Conservation (phyloP, 768 basidiomycete genomes). For the Cyathus striatus region DNA sequence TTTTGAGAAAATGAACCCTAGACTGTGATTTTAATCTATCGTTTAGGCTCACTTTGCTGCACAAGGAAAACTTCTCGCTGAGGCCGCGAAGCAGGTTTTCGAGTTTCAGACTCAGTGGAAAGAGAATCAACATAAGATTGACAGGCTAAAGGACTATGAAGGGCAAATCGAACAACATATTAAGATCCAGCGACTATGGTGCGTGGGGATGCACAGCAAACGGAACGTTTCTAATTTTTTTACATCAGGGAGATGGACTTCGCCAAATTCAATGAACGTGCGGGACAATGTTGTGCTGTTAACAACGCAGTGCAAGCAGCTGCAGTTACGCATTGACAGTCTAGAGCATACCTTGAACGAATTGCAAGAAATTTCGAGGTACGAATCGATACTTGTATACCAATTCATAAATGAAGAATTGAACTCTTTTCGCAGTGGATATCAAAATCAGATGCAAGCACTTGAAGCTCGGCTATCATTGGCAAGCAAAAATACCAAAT, state of each 20-base stretch:
- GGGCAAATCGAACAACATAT: constrained; percentile 79
- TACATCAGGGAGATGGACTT: constrained; percentile 68
- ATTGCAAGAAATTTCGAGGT: constrained; percentile 60
- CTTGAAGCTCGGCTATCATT: constrained; percentile 53
- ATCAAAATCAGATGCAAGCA: constrained; percentile 56
- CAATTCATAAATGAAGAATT: too few relatives aligned
- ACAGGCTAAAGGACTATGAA: constrained; percentile 80
- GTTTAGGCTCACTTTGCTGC: constrained; percentile 55
- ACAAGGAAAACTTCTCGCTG: constrained; percentile 62
- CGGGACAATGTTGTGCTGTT: constrained; percentile 51
- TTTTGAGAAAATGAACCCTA: too few relatives aligned
- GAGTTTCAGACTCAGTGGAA: constrained; percentile 70
- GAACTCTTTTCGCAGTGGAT: constrained; percentile 36
- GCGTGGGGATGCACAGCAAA: constrained; percentile 12
- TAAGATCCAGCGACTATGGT: constrained; percentile 78
- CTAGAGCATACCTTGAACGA: constrained; percentile 47
- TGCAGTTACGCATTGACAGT: constrained; percentile 59
- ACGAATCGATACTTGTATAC: too few relatives aligned
- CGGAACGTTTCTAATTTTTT: background rate
- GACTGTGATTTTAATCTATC: constrained; percentile 1
- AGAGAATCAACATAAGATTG: constrained; percentile 77
- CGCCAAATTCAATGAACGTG: constrained; percentile 60
- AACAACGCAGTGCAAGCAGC: constrained; percentile 56
- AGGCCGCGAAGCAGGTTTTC: constrained; percentile 67
- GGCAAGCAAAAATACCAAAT: constrained; percentile 36